phyloP scores from a whole-genome alignment of 805 yeast species.

The Teunomyces stri region DNA sequence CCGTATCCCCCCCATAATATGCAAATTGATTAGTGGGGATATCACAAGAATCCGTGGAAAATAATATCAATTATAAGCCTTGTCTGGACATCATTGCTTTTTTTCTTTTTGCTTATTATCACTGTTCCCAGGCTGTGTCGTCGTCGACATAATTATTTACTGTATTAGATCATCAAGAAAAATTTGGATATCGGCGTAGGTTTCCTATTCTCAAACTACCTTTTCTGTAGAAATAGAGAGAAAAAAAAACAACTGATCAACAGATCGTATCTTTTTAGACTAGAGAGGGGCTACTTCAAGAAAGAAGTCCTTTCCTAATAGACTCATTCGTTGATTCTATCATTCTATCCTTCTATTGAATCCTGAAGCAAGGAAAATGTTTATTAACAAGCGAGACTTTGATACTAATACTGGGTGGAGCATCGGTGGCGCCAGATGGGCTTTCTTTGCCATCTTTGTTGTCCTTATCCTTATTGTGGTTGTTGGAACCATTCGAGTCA shows the following conservation, averaged over 20 bases:
- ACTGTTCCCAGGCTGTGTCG: no score
- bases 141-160: no score
- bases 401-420: constrained; percentile 10
- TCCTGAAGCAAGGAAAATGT: neutral
- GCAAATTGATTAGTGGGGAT: neutral
- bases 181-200: neutral
- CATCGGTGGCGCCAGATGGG: constrained; percentile 53
- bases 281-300: neutral
- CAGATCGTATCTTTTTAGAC: neutral
- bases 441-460: constrained; percentile 60
- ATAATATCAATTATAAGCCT: no score
- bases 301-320: neutral
- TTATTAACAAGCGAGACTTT: constrained; percentile 7
- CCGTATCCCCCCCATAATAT: neutral
- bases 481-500: constrained; percentile 51
- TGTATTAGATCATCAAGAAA: no score
- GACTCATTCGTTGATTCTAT: neutral
- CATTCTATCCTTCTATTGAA: neutral
- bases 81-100: no score
- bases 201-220: neutral
- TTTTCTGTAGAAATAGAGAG: neutral
- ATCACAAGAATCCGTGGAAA: neutral
- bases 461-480: constrained; percentile 47
- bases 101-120: no score
- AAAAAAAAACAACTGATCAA: neutral